phyloP scores from a whole-genome alignment of 345 rosid genomes.

The Iberis pinnata region DNA sequence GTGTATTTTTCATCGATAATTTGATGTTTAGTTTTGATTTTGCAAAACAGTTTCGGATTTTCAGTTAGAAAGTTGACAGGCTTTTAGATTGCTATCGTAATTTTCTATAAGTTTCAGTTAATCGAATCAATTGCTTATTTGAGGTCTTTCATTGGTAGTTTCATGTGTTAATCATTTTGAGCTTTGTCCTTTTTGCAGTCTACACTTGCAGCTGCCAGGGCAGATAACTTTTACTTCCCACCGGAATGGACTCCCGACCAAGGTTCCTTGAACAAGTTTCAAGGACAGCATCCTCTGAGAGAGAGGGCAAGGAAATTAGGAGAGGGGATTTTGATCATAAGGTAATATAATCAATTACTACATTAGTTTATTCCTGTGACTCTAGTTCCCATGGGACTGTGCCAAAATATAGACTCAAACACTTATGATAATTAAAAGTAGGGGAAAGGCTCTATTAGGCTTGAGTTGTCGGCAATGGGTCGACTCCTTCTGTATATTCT shows the following conservation, averaged over 20 bases:
- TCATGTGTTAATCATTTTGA: slow-evolving; percentile 1
- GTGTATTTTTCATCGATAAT: no score
- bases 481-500: background rate
- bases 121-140: no score
- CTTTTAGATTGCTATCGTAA: no score
- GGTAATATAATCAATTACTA: slow-evolving; percentile 36
- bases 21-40: no score
- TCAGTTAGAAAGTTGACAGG: no score
- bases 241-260: slow-evolving; percentile 93
- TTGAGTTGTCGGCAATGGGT: background rate
- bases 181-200: slow-evolving; percentile 49
- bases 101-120: no score
- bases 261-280: slow-evolving; percentile 93
- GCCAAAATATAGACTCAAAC: background rate
- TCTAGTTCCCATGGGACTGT: no score
- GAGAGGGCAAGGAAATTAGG: slow-evolving; percentile 89
- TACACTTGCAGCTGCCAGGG: slow-evolving; percentile 93
- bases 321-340: slow-evolving; percentile 87
- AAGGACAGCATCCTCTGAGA: slow-evolving; percentile 91
- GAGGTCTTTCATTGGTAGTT: background rate
- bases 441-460: background rate
- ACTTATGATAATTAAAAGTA: slow-evolving; percentile 1
- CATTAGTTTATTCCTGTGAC: no score
- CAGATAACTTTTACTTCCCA: slow-evolving; percentile 92
- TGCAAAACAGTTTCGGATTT: no score